Conservation (phyloP, 2,329 filamentous ascomycete genomes). For the Verticillium klebahnii region DNA sequence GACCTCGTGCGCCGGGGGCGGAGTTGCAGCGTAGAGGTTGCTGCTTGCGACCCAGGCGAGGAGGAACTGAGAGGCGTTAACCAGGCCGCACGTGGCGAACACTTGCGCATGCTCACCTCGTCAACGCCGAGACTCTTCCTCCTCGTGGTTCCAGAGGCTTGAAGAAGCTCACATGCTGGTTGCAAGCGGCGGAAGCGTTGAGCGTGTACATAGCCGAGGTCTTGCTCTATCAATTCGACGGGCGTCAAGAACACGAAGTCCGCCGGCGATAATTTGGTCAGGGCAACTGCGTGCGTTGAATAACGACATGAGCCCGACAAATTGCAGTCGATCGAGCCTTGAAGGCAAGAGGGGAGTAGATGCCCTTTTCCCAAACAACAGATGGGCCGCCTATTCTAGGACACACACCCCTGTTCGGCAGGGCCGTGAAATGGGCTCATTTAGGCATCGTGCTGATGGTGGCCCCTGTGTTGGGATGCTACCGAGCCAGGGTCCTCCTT, state of each 20-base stretch:
- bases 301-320: too few relatives aligned
- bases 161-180: background rate
- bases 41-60: constrained; percentile 1
- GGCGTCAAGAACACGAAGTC: too few relatives aligned
- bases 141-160: background rate
- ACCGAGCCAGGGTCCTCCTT: background rate
- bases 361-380: too few relatives aligned
- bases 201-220: background rate
- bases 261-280: too few relatives aligned
- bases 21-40: constrained; percentile 22
- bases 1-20: constrained; percentile 24
- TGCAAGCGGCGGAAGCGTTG: background rate
- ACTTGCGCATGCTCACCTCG: background rate
- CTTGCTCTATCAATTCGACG: background rate
- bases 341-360: too few relatives aligned
- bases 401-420: background rate
- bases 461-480: background rate
- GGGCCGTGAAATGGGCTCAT: background rate
- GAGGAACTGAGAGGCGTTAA: background rate
- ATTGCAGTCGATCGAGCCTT: too few relatives aligned
- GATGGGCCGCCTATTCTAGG: too few relatives aligned
- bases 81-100: background rate
- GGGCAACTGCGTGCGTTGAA: too few relatives aligned
- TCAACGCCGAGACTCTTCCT: too few relatives aligned
- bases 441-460: background rate